A percentile compares a stretch with the other conserved stretches of the same genome.
phyloP scores from a whole-genome alignment of 2,329 filamentous ascomycete species.

The Mycocentrospora acerina region DNA sequence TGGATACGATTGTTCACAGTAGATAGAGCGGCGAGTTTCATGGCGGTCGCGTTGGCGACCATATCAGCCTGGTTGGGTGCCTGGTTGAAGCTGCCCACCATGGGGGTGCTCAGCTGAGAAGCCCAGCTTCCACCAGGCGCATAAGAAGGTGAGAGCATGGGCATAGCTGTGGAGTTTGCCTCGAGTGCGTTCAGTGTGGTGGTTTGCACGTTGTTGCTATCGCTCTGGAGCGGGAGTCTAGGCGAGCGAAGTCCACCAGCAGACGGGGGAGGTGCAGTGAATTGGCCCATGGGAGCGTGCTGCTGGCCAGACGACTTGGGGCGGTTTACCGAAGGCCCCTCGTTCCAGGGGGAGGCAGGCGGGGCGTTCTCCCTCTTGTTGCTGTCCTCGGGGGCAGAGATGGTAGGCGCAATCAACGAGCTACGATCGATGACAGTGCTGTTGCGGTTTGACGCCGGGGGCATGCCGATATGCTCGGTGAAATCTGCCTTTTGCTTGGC shows the following conservation, averaged over 20 bases:
- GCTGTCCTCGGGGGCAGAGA: slow-evolving; percentile 68
- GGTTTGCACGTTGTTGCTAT: slow-evolving; percentile 72
- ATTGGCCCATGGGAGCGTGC: slow-evolving; percentile 78
- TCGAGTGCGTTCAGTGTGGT: slow-evolving; percentile 78
- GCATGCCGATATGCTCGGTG: slow-evolving; percentile 89
- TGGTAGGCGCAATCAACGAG: slow-evolving; percentile 73
- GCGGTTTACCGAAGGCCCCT: slow-evolving; percentile 52
- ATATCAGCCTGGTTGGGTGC: slow-evolving; percentile 81
- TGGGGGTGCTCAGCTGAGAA: slow-evolving; percentile 96
- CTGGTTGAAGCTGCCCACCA: slow-evolving; percentile 79
- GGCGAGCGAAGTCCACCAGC: slow-evolving; percentile 80
- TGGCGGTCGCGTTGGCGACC: slow-evolving; percentile 97
- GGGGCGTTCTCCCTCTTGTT: slow-evolving; percentile 63
- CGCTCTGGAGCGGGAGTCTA: slow-evolving; percentile 66
- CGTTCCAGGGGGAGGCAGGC: slow-evolving; percentile 81
- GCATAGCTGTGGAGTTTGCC: slow-evolving; percentile 68
- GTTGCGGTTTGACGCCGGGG: slow-evolving; percentile 88
- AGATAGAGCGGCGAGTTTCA: slow-evolving; percentile 95
- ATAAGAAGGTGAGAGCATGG: slow-evolving; percentile 77
- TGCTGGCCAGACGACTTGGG: slow-evolving; percentile 80
- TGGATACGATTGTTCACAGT: slow-evolving; percentile 98
- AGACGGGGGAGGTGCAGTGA: slow-evolving; percentile 73
- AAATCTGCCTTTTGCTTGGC: slow-evolving; percentile 98
- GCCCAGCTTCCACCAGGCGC: slow-evolving; percentile 91
- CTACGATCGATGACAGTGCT: slow-evolving; percentile 76